Evolutionary conservation across 768 basidiomycete genomes (phyloP).

Genomic region (Candolleomyces aberdarensis): DNA sequence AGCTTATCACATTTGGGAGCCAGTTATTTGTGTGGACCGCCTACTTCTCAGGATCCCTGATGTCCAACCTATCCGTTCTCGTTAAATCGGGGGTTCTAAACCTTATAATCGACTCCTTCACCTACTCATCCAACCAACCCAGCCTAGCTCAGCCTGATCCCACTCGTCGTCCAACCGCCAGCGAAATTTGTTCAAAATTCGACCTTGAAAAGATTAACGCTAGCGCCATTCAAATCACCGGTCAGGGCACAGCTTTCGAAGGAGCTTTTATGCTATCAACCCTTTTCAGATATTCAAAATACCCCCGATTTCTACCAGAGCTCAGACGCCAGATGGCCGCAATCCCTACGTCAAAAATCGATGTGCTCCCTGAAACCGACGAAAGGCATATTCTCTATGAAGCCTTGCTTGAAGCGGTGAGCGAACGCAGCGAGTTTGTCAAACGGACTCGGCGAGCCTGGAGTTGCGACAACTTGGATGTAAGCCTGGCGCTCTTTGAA

Average conservation of each 20-base stretch:
- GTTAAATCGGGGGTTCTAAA: not conserved
- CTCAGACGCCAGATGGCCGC: not conserved
- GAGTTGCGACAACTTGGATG: not conserved
- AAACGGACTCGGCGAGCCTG: not conserved
- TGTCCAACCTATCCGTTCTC: not conserved
- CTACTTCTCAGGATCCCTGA: not conserved
- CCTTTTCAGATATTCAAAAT: not conserved
- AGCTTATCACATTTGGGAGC: too few species aligned
- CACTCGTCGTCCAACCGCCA: too few species aligned
- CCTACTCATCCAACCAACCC: not conserved
- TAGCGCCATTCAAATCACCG: too few species aligned
- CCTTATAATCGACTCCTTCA: not conserved
- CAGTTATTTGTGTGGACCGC: not conserved
- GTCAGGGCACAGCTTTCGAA: not conserved
- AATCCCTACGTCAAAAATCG: not conserved
- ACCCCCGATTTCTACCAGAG: not conserved
- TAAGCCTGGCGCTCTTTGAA: not conserved
- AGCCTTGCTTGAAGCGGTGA: not conserved
- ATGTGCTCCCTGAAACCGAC: not conserved
- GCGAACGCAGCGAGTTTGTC: not conserved
- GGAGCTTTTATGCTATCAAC: not conserved
- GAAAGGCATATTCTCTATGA: not conserved
- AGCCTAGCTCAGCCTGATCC: too few species aligned
- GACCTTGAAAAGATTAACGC: too few species aligned
- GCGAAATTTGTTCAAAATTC: too few species aligned